phyloP scores from a whole-genome alignment of 441 rosid species.

The Capsella rubella region DNA sequence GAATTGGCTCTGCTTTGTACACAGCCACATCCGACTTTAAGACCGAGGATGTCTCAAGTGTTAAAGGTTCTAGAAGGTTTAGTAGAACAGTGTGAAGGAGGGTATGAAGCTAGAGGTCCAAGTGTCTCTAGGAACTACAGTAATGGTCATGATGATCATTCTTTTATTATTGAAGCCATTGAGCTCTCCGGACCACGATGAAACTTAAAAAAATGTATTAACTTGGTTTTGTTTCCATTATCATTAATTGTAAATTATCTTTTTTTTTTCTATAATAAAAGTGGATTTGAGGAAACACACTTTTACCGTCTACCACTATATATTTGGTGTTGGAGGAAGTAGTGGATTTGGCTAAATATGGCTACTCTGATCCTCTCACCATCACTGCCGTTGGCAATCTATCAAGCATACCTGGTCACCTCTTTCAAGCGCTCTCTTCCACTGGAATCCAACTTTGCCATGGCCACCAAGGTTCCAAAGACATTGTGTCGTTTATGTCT shows the following conservation, averaged over 20 bases:
- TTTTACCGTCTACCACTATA: too few species aligned
- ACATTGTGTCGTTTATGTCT: too few species aligned
- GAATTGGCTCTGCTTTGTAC: constrained; percentile 82
- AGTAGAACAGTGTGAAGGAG: constrained; percentile 57
- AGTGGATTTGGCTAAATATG: constrained; percentile 55
- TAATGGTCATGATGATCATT: constrained; percentile 67
- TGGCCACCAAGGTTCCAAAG: too few species aligned
- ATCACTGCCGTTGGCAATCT: too few species aligned
- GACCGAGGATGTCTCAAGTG: constrained; percentile 83
- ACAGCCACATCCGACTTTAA: constrained; percentile 64
- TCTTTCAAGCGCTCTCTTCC: too few species aligned
- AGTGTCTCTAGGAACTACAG: constrained; percentile 69
- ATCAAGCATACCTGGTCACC: too few species aligned
- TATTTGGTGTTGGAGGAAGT: constrained; percentile 63
- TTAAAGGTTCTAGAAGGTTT: constrained; percentile 74
- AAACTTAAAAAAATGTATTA: constrained; percentile 10
- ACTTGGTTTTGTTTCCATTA: constrained; percentile 5
- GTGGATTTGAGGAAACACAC: too few species aligned
- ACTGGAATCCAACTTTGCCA: too few species aligned
- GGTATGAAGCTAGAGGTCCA: constrained; percentile 55
- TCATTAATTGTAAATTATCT: constrained; percentile 1
- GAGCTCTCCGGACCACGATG: constrained; percentile 96
- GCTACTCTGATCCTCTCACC: too few species aligned
- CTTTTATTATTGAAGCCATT: constrained; percentile 89
- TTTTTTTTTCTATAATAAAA: too few species aligned